Evolutionary conservation across 805 yeast genomes (phyloP).

Genomic region (Lachancea fermentati): DNA sequence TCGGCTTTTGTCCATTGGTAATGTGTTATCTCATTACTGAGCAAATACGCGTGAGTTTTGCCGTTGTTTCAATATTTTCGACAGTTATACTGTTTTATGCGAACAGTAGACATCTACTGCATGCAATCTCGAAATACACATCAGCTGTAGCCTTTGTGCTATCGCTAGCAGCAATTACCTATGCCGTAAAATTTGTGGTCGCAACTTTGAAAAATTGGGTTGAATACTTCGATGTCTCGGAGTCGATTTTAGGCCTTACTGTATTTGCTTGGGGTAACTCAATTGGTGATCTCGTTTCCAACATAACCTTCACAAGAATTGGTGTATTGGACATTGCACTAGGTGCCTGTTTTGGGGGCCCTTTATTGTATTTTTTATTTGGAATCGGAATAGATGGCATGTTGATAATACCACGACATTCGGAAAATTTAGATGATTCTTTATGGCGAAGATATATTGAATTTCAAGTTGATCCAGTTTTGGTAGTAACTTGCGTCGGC

Average conservation of each 20-base stretch:
- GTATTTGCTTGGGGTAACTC: constrained; percentile 91
- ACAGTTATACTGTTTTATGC: background rate
- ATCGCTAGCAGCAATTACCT: constrained; percentile 63
- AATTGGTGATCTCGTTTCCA: constrained; percentile 81
- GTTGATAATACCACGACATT: constrained; percentile 29
- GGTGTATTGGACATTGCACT: constrained; percentile 87
- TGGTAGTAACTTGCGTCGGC: constrained; percentile 37
- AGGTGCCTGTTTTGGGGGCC: constrained; percentile 96
- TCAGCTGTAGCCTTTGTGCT: constrained; percentile 57
- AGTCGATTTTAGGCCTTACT: constrained; percentile 80
- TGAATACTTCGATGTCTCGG: constrained; percentile 54
- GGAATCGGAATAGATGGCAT: constrained; percentile 79
- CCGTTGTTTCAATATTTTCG: background rate
- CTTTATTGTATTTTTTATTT: constrained; percentile 66
- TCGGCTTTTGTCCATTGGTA: background rate
- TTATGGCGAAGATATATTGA: constrained; percentile 19
- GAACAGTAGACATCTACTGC: background rate
- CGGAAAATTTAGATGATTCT: constrained; percentile 3
- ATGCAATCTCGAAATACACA: background rate
- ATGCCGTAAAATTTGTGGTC: constrained; percentile 41
- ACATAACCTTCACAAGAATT: constrained; percentile 69
- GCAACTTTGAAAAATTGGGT: constrained; percentile 57
- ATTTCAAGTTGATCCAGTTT: constrained; percentile 36
- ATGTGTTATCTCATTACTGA: background rate
- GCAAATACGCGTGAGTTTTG: background rate